These are phyloP conservation scores for Elongisporangium senticosum DNA, from an alignment of 352 stramenopile species.

Conservation along the genomic window DNA sequence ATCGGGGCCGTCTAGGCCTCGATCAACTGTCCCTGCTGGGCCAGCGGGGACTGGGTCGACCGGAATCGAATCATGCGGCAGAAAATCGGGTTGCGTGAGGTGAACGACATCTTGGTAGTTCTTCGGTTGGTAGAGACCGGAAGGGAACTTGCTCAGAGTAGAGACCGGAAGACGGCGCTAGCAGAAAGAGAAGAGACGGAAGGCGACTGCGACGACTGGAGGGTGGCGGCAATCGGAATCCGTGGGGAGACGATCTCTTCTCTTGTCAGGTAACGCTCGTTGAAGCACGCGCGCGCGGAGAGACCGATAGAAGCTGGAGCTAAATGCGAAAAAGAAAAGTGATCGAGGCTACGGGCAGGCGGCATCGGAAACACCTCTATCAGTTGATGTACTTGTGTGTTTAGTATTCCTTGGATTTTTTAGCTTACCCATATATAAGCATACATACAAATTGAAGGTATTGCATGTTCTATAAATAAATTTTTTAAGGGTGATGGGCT, in stretches of 20 bases:
- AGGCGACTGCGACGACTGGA: conserved; percentile 7
- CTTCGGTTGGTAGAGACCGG: conserved; percentile 34
- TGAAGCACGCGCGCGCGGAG: neutral
- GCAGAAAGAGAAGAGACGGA: conserved; percentile 35
- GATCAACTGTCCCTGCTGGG: conserved; percentile 13
- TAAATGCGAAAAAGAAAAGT: neutral
- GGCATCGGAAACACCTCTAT: neutral
- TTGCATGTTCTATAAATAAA: neutral
- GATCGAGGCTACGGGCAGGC: neutral
- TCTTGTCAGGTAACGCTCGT: neutral
- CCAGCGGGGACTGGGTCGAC: conserved; percentile 11
- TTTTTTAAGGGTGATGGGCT: neutral
- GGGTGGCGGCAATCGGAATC: conserved; percentile 4
- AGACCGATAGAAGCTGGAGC: neutral
- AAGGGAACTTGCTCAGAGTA: conserved; percentile 29
- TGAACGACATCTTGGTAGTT: conserved; percentile 23
- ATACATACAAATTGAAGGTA: neutral
- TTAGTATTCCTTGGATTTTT: neutral
- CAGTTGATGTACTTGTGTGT: neutral
- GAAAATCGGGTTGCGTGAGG: neutral
- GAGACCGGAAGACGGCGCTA: conserved; percentile 18
- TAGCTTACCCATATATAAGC: neutral
- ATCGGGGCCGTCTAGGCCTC: conserved; percentile 23
- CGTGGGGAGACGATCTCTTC: neutral
- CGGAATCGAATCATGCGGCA: conserved; percentile 3